Percentiles rank a stretch among this genome's conserved stretches.
Evolutionary conservation across 1,139 yeast genomes (phyloP).

Genomic region (Lodderomyces oxycetoniae): DNA sequence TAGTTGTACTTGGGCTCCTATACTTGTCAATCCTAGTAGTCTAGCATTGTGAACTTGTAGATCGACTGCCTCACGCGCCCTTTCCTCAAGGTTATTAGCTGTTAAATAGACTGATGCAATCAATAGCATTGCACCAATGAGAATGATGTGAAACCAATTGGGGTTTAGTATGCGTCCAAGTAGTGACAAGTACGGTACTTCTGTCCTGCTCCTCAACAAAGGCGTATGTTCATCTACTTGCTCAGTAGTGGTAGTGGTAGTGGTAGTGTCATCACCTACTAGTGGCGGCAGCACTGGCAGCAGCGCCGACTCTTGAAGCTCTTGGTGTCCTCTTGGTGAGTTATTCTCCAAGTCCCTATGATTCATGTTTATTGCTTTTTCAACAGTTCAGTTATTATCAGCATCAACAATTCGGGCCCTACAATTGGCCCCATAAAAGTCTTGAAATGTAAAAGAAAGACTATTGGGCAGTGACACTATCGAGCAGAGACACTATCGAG

Average conservation of each 20-base stretch:
- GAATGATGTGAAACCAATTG: constrained; percentile 3
- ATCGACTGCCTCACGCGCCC: constrained; percentile 18
- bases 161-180: constrained; percentile 2
- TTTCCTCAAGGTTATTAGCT: constrained; percentile 12
- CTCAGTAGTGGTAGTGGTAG: background rate
- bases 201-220: background rate
- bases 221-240: constrained; percentile 2
- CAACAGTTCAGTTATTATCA: too few relatives aligned
- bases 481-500: too few relatives aligned
- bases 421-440: too few relatives aligned
- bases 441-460: too few relatives aligned
- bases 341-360: too few relatives aligned
- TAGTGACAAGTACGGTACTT: constrained; percentile 6
- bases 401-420: too few relatives aligned
- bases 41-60: constrained; percentile 18
- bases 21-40: constrained; percentile 19
- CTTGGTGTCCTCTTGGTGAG: background rate
- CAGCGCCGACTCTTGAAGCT: constrained; percentile 3
- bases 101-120: constrained; percentile 12
- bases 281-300: constrained; percentile 4
- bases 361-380: too few relatives aligned
- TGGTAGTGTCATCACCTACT: background rate
- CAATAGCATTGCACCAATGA: constrained; percentile 10
- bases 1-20: constrained; percentile 23
- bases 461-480: too few relatives aligned